phyloP scores from a whole-genome alignment of 805 yeast genomes.

The Pichia cabralensis region DNA sequence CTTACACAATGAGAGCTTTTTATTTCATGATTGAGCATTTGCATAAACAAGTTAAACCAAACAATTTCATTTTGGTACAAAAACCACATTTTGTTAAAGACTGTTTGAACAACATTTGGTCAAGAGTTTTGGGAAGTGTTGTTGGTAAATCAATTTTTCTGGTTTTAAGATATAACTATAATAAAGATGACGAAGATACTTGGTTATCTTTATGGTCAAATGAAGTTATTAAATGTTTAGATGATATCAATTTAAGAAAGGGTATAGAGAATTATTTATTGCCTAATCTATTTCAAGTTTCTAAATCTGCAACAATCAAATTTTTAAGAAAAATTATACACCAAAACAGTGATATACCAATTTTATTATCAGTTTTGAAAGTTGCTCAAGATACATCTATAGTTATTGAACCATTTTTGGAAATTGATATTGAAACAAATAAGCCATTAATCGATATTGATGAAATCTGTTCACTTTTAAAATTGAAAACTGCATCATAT shows the following conservation, averaged over 20 bases:
- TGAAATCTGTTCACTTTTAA: conserved; percentile 32
- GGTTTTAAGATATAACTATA: conserved; percentile 26
- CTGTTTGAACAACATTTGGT: conserved; percentile 41
- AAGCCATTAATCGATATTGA: conserved; percentile 13
- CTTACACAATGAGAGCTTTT: conserved; percentile 46
- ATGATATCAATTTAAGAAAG: conserved; percentile 25
- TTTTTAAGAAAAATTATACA: conserved; percentile 19
- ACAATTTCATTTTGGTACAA: conserved; percentile 28
- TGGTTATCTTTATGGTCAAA: conserved; percentile 50
- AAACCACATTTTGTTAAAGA: conserved; percentile 37
- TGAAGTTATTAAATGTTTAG: conserved; percentile 28
- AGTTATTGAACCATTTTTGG: conserved; percentile 38
- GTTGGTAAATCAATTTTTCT: conserved; percentile 47
- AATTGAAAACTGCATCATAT: conserved; percentile 28
- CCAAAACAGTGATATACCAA: conserved; percentile 23
- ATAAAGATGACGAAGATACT: conserved; percentile 13
- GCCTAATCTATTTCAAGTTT: conserved; percentile 50
- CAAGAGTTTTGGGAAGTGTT: conserved; percentile 56
- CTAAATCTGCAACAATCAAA: conserved; percentile 28
- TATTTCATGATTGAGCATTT: conserved; percentile 53
- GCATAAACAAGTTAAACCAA: conserved; percentile 36
- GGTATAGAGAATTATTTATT: conserved; percentile 51
- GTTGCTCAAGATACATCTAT: conserved; percentile 56
- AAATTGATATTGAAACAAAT: conserved; percentile 25
- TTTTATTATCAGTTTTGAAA: conserved; percentile 45